Evolutionary conservation across 257 asterid genomes (phyloP).

Genomic region (Lantana camara): DNA sequence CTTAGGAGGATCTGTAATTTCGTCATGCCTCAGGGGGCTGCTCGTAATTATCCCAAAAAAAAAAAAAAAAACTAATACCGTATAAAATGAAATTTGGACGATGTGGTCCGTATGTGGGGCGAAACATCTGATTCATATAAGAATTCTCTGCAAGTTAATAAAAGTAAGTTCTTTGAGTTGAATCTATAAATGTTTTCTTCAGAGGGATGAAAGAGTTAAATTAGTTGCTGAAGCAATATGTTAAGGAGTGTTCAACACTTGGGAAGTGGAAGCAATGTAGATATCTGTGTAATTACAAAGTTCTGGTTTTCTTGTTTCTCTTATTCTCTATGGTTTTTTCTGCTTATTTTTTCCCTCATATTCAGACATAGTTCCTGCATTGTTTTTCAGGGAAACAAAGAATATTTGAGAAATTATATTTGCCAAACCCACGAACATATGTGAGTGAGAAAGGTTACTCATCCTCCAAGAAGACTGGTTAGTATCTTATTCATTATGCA

Average conservation of each 20-base stretch:
- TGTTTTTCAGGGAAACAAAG: constrained; percentile 46
- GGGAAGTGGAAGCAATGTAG: constrained; percentile 88
- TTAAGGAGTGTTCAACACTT: constrained; percentile 70
- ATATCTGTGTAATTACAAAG: constrained; percentile 70
- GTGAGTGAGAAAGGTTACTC: constrained; percentile 53
- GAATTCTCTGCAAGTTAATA: too few relatives aligned
- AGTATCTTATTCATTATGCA: constrained; percentile 20
- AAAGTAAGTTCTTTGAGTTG: too few relatives aligned
- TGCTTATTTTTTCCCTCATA: not conserved
- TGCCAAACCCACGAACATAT: constrained; percentile 70
- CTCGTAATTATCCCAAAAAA: too few relatives aligned
- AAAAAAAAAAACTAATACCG: too few relatives aligned
- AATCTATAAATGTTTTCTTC: constrained; percentile 19
- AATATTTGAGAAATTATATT: constrained; percentile 57
- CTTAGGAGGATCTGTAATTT: too few relatives aligned
- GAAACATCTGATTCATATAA: too few relatives aligned
- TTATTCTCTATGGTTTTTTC: not conserved
- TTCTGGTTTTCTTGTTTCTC: constrained; percentile 31
- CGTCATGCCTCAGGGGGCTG: too few relatives aligned
- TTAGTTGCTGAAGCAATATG: constrained; percentile 73
- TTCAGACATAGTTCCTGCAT: not conserved
- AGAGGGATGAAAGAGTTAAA: constrained; percentile 70
- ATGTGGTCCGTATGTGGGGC: too few relatives aligned
- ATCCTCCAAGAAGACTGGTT: constrained; percentile 65
- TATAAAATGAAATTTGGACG: too few relatives aligned